Conservation (phyloP, 768 basidiomycete genomes). For the Lentinula aciculospora region DNA sequence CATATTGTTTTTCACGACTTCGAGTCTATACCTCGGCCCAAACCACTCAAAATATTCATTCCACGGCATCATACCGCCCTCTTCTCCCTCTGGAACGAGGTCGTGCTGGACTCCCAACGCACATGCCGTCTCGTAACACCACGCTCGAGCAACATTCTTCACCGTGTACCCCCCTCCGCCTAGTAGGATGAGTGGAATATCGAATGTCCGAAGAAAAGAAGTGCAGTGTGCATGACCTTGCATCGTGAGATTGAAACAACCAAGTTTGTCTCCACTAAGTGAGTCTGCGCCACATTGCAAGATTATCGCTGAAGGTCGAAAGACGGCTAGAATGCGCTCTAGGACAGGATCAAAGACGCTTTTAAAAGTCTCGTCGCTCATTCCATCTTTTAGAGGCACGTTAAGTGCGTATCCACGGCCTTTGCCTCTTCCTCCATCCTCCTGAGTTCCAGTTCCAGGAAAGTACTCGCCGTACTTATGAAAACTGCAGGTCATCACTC, state of each 20-base stretch:
- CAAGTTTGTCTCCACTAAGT: constrained; percentile 89
- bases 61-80: constrained; percentile 48
- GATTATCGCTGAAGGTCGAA: constrained; percentile 80
- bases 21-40: constrained; percentile 89
- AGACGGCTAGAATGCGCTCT: constrained; percentile 80
- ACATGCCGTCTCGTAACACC: constrained; percentile 97
- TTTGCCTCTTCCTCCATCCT: constrained; percentile 77
- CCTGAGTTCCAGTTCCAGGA: constrained; percentile 76
- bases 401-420: constrained; percentile 90
- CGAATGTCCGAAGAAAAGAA: constrained; percentile 74
- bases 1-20: constrained; percentile 91
- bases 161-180: constrained; percentile 98
- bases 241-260: constrained; percentile 95
- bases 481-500: constrained; percentile 96
- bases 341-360: constrained; percentile 93
- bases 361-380: constrained; percentile 83
- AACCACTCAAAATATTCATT: constrained; percentile 97
- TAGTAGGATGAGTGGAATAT: constrained; percentile 83
- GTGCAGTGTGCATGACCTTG: constrained; percentile 92
- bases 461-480: constrained; percentile 98
- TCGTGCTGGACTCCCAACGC: constrained; percentile 81
- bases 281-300: constrained; percentile 97
- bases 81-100: constrained; percentile 47
- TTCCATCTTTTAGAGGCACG: constrained; percentile 90
- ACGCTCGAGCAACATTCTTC: constrained; percentile 90